Evolutionary conservation across 2,329 filamentous ascomycete genomes (phyloP).

Genomic region (Botrytis sinoallii): DNA sequence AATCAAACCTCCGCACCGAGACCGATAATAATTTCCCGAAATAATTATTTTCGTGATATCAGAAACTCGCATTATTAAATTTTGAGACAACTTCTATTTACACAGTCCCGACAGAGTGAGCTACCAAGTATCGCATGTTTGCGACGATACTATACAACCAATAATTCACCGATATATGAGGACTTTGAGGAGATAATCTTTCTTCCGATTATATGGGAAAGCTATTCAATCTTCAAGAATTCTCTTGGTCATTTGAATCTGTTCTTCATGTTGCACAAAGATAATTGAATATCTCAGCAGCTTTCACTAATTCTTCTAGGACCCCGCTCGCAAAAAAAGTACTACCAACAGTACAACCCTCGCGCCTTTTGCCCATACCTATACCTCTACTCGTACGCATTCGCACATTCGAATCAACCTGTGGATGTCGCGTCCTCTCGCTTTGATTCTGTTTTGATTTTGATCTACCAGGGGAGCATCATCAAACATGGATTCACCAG

Average conservation of each 20-base stretch:
- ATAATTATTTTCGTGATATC: background rate
- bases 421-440: background rate
- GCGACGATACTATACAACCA: background rate
- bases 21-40: background rate
- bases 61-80: background rate
- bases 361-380: background rate
- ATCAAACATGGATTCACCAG: background rate
- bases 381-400: background rate
- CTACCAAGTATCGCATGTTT: background rate
- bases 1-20: background rate
- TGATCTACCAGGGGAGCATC: background rate
- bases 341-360: background rate
- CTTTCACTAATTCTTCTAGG: constrained; percentile 20
- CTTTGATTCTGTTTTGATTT: background rate
- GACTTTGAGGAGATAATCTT: background rate
- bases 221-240: background rate
- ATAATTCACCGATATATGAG: background rate
- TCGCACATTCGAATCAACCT: background rate
- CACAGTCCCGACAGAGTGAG: background rate
- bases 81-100: background rate
- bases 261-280: background rate
- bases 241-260: background rate
- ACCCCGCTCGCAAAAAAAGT: background rate
- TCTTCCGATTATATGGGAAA: background rate
- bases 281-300: background rate